A percentile compares a stretch with the other conserved stretches of the same genome.
Evolutionary conservation across 2,329 filamentous ascomycete species (phyloP).

Genomic region (Beauveria medogensis): DNA sequence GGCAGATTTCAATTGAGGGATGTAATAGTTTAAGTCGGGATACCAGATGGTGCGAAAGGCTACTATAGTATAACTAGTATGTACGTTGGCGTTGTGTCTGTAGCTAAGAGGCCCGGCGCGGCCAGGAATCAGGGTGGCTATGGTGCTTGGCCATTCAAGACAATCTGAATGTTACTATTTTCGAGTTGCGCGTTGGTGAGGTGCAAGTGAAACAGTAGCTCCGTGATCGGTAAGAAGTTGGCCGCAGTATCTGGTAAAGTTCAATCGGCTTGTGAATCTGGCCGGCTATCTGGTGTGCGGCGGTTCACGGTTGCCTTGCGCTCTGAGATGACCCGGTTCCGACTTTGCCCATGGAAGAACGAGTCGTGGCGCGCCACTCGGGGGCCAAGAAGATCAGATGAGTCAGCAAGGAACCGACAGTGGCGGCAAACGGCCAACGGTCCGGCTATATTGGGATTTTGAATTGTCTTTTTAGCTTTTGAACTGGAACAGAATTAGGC

Average conservation of each 20-base stretch:
- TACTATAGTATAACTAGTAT: not conserved
- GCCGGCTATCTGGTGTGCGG: not conserved
- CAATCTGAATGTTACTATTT: not conserved
- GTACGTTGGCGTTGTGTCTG: not conserved
- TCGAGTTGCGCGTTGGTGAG: not conserved
- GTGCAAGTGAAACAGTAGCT: not conserved
- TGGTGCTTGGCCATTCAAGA: not conserved
- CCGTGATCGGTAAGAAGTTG: not conserved
- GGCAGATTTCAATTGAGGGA: constrained; percentile 41
- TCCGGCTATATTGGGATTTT: too few relatives aligned
- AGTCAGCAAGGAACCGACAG: not conserved
- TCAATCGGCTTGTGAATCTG: not conserved
- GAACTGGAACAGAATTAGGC: too few relatives aligned
- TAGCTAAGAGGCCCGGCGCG: constrained; percentile 1
- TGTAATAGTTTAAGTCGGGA: not conserved
- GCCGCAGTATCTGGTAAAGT: too few relatives aligned
- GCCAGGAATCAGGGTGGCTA: not conserved
- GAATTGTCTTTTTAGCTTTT: too few relatives aligned
- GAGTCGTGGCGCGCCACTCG: not conserved
- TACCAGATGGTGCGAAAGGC: not conserved
- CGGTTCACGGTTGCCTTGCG: not conserved
- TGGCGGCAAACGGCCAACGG: not conserved
- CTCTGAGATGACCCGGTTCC: constrained; percentile 4
- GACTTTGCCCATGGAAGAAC: not conserved
- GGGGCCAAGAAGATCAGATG: not conserved